These are phyloP conservation scores for peach (Prunus persica) DNA, from an alignment of 306 rosid species.

Conservation along the genomic window Prunus_persica_NCBIv2 NC_034009.1:38622501-38623000, in stretches of 20 bases:
- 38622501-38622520: neutral
- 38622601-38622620: slow-evolving; percentile 33
- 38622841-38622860: slow-evolving; percentile 27
- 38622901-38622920: neutral
- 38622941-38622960: neutral
- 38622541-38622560: slow-evolving; percentile 29
- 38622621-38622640: slow-evolving; percentile 25
- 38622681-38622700: neutral
- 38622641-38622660: neutral
- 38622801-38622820: slow-evolving; percentile 25
- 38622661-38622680: neutral
- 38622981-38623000: neutral
- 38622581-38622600: slow-evolving; percentile 20
- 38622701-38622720: neutral
- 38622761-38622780: neutral
- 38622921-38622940: neutral
- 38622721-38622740: neutral
- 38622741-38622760: neutral
- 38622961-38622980: slow-evolving; percentile 8
- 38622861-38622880: neutral
- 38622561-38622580: neutral
- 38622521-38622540: slow-evolving; percentile 25
- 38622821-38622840: slow-evolving; percentile 5
- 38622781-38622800: slow-evolving; percentile 6
- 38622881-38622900: neutral